Conservation (phyloP, 106 monocot genomes). For the Dendrobium nobile region DNA sequence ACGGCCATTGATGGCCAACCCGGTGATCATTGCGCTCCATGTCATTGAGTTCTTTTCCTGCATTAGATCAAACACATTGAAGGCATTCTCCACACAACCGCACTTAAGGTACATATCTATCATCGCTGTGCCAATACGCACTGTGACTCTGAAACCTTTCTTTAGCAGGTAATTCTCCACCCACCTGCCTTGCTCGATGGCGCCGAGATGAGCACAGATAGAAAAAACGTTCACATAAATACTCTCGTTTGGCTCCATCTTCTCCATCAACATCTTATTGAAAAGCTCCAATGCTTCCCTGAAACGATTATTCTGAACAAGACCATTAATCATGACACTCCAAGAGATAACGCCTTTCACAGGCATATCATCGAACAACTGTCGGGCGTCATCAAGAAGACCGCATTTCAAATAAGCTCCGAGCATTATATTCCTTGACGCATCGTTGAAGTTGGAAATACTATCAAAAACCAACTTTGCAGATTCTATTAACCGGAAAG, state of each 20-base stretch:
- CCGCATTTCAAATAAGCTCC: conserved; percentile 24
- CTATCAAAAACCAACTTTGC: conserved; percentile 16
- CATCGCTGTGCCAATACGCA: conserved; percentile 14
- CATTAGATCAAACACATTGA: conserved; percentile 16
- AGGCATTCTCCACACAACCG: conserved; percentile 16
- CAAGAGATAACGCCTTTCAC: conserved; percentile 20
- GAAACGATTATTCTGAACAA: conserved; percentile 17
- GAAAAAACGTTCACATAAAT: conserved; percentile 20
- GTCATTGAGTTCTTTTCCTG: conserved; percentile 11
- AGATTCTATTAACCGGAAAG: conserved; percentile 9
- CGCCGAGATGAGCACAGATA: conserved; percentile 26
- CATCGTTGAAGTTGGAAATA: conserved; percentile 13
- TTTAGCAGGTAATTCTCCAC: conserved; percentile 13
- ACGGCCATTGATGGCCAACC: conserved; percentile 21
- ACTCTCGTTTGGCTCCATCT: conserved; percentile 26
- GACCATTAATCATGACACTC: conserved; percentile 41
- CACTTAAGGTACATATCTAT: conserved; percentile 35
- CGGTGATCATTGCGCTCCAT: conserved; percentile 27
- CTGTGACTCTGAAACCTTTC: not conserved
- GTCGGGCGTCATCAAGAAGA: conserved; percentile 18
- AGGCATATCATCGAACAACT: conserved; percentile 24
- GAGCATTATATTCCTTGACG: conserved; percentile 26
- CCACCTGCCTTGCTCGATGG: conserved; percentile 20
- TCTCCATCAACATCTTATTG: conserved; percentile 22
- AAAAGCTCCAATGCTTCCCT: conserved; percentile 25